Evolutionary conservation across 176 grass and related monocot genomes (phyloP), one percentile per base, ranked within the genome.

Genomic region (Neostapfia colusana): DNA sequence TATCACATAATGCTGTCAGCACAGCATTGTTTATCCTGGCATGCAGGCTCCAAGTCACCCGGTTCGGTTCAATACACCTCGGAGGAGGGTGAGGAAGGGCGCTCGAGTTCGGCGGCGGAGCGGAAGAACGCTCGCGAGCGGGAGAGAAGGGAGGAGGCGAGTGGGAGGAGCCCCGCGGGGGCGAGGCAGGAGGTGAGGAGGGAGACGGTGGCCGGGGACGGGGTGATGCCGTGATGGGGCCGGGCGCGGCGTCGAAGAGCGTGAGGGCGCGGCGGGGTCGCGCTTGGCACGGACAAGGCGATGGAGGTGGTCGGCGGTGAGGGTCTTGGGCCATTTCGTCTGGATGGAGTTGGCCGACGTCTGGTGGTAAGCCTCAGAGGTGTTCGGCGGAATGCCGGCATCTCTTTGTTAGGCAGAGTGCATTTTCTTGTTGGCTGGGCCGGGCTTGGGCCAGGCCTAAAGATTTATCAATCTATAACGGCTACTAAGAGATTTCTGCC

Each of bases 11-110:
- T 50, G 84, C 70, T 83, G 63, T 78, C 35, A 90, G 73, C 68
- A 94, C 91, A 24, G 68, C 62, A 86, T 92, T 85, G 63, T 94
- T 88, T 80, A 94, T 92, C 77, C 82, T 92, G 38, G 81, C 35
- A 77, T 94, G 95, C 68, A 94, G 74, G 75, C 82, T 80, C 91
- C 91, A 94, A 61, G 91, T 98, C 74, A 92, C 66, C 45, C 83
- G 77, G 62, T 98, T 98, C 3, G 91, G 89, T 31, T 60, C 57
- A 69, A 98, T 88, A 37, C 87, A 90, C 28, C 87, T 91, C 17
- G 80, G 85, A 98, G 73, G 82, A 98, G 91, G 36, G 77, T 53
- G 59, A 93, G 80, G 81, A 98, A 94, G 10, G 82, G 72, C 21
- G 38, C 74, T 91, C 89, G 37, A 88, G 72, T 2, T 75, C 67